phyloP scores from a whole-genome alignment of 305 asterid species.

The Striga hermonthica region DNA sequence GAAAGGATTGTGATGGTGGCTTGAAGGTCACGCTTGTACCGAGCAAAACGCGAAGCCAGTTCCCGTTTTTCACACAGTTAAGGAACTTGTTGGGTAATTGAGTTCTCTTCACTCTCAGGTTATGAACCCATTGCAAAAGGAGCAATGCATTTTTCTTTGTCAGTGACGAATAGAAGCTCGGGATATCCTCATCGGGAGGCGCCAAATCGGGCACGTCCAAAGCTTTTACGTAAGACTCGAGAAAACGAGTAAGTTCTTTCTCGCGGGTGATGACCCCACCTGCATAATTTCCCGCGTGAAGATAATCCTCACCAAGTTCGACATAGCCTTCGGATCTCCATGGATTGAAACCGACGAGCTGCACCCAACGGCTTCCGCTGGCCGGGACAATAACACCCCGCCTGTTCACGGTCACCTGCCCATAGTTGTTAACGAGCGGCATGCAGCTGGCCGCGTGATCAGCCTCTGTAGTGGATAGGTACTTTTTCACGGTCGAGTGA shows the following conservation, averaged over 20 bases:
- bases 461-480: neutral
- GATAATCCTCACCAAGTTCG: neutral
- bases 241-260: neutral
- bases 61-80: neutral
- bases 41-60: neutral
- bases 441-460: neutral
- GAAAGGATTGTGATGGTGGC: slow-evolving; percentile 4
- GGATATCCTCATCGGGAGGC: neutral
- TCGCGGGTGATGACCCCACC: neutral
- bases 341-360: slow-evolving; percentile 7
- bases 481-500: neutral
- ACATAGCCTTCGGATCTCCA: neutral
- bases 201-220: slow-evolving; percentile 3
- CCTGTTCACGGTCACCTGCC: neutral
- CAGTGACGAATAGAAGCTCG: neutral
- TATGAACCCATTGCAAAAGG: neutral
- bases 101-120: neutral
- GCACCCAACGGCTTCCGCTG: slow-evolving; percentile 1
- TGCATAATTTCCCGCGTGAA: neutral
- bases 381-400: neutral
- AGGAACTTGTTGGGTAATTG: neutral
- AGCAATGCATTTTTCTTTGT: neutral
- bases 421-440: neutral
- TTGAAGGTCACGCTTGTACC: neutral
- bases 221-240: neutral